Percentiles rank a stretch among this genome's conserved stretches.
Conservation (phyloP, 208 protist species). For the Kentomonas sorsogonicus region DNA sequence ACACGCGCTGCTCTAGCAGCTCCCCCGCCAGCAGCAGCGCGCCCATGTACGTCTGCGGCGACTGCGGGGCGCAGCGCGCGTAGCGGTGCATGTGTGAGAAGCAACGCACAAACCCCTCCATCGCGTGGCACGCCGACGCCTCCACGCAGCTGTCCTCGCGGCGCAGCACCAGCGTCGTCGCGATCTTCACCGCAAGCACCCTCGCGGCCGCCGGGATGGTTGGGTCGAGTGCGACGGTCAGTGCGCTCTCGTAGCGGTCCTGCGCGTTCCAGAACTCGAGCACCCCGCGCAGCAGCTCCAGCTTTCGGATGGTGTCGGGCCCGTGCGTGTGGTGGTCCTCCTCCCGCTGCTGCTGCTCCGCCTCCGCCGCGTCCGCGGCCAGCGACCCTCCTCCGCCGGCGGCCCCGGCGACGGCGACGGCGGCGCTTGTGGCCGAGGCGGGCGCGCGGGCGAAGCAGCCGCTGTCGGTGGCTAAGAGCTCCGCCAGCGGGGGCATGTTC, state of each 20-base stretch:
- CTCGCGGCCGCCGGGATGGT: slow-evolving; percentile 17
- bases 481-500: not conserved
- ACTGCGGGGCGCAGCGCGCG: slow-evolving; percentile 15
- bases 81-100: slow-evolving; percentile 32
- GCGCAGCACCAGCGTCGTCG: slow-evolving; percentile 22
- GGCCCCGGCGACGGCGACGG: slow-evolving; percentile 1
- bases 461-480: not conserved
- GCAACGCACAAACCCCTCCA: slow-evolving; percentile 64
- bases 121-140: slow-evolving; percentile 47
- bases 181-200: slow-evolving; percentile 39
- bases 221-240: slow-evolving; percentile 7
- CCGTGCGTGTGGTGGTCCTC: slow-evolving; percentile 62
- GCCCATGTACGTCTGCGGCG: slow-evolving; percentile 36
- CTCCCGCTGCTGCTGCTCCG: slow-evolving; percentile 31
- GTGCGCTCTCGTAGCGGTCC: slow-evolving; percentile 41
- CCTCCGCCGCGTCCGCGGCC: slow-evolving; percentile 18
- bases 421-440: not conserved
- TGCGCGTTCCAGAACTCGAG: slow-evolving; percentile 83
- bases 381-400: not conserved
- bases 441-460: too few relatives aligned
- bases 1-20: too few relatives aligned
- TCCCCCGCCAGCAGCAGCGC: slow-evolving; percentile 38
- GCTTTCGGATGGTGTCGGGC: slow-evolving; percentile 70
- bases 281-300: slow-evolving; percentile 69
- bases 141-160: slow-evolving; percentile 67